Base-by-base conservation (phyloP, 1,284 basidiomycete genomes). In the Leccinum insolens region DNA sequence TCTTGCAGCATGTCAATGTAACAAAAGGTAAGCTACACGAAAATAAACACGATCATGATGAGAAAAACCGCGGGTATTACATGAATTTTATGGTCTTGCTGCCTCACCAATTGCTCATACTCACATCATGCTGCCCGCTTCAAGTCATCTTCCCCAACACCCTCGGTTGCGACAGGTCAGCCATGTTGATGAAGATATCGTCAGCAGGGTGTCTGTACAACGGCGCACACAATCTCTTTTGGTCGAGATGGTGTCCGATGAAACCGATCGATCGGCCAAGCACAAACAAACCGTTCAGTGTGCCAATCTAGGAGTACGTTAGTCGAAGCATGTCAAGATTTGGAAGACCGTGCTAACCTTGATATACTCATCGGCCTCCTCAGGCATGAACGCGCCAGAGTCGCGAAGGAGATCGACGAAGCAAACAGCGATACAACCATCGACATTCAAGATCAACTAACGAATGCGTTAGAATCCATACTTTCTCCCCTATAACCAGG, bases 341-440 rank as follows among this genome's bases (percentile, higher is more conserved):
- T 9, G 25, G 1, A 61, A 62, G 22, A 62, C 7, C 2, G 0
- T 55, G 46, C 84, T 74, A 68, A 85, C 86, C 84, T 92, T 94
- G 85, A 96, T 95, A 86, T 99, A 99, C 83, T 99, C 97, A 73
- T 95, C 92, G 15, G 96, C 96, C 83, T 99, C 97, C 73, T 99
- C 96, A 22, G 92, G 87, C 4, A 93, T 95, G 87, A 99, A 99
- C 7, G 96, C 96, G 71, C 96, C 96, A 68, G 89, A 92, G 80
- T 96, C 95, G 63, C 93, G 90, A 69, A 99, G 89, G 68, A 99
- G 86, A 82, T 99, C 97, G 76, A 96, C 95, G 84, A 99, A 99
- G 85, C 94, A 98, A 71, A 97, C 97, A 62, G 97, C 97, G 72
- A 99, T 96, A 81, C 95, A 97, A 62, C 96, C 96, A 74, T 99